Conservation (phyloP, 1,284 basidiomycete species). For the Ganoderma meredithae region DNA sequence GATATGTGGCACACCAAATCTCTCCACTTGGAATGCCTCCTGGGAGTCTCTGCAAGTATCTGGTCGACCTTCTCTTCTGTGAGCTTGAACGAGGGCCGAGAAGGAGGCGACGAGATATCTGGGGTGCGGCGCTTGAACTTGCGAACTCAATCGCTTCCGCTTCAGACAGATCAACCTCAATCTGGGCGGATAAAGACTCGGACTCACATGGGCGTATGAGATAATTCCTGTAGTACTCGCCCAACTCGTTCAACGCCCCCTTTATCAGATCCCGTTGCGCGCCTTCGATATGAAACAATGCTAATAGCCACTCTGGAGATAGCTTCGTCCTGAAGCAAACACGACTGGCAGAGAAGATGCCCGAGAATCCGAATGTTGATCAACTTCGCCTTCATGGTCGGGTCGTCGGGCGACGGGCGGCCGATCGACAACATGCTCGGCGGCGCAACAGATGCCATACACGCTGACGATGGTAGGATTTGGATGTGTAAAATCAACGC, state of each 20-base stretch:
- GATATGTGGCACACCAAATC: background rate
- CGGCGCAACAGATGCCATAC: background rate
- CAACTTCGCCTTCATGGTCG: background rate
- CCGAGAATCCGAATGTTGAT: slow-evolving; percentile 5
- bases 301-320: background rate
- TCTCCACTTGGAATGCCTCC: background rate
- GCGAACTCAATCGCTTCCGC: background rate
- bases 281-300: background rate
- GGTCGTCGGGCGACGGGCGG: background rate
- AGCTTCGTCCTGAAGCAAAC: background rate
- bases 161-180: background rate
- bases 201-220: background rate
- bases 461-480: background rate
- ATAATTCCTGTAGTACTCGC: background rate
- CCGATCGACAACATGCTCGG: background rate
- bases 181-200: background rate
- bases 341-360: background rate
- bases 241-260: background rate
- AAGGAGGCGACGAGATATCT: background rate
- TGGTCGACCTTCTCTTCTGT: background rate
- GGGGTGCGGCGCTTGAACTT: background rate
- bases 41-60: background rate
- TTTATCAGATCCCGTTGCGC: background rate
- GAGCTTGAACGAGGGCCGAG: background rate
- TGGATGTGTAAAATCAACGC: background rate